Evolutionary conservation across 495 filamentous ascomycete species (phyloP).

Genomic region (Alectoria sarmentosa): DNA sequence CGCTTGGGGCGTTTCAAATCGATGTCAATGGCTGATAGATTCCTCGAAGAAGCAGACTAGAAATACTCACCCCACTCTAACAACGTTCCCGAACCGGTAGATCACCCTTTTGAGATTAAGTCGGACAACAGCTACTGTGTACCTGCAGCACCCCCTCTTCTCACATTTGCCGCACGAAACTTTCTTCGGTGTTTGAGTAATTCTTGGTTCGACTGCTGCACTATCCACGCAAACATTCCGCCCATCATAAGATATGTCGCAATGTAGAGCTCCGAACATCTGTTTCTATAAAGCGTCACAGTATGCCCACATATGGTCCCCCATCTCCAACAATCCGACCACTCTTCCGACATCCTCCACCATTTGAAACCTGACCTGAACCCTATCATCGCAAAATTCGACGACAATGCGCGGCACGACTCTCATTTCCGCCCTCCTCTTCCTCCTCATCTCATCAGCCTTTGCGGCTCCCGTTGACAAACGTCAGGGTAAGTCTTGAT

Average conservation of each 20-base stretch:
- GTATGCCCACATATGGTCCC: neutral
- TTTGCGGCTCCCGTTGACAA: neutral
- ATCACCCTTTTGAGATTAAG: neutral
- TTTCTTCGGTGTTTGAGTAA: neutral
- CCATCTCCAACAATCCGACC: neutral
- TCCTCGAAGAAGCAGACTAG: neutral
- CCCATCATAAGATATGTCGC: neutral
- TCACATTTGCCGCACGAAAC: neutral
- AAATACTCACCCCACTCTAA: neutral
- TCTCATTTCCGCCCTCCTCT: neutral
- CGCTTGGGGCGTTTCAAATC: neutral
- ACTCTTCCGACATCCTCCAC: neutral
- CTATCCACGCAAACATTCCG: slow-evolving; percentile 5
- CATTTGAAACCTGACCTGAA: neutral
- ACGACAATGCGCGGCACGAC: neutral
- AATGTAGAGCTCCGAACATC: neutral
- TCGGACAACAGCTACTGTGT: neutral
- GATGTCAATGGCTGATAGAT: neutral
- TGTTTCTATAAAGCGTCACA: neutral
- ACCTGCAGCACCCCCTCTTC: slow-evolving; percentile 1
- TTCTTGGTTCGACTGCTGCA: neutral
- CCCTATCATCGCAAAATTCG: too few species aligned
- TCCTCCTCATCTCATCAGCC: slow-evolving; percentile 1
- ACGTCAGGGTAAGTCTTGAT: neutral
- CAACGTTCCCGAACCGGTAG: neutral